Evolutionary conservation across 805 yeast species (phyloP).

Genomic region (Pichia ethanolica): DNA sequence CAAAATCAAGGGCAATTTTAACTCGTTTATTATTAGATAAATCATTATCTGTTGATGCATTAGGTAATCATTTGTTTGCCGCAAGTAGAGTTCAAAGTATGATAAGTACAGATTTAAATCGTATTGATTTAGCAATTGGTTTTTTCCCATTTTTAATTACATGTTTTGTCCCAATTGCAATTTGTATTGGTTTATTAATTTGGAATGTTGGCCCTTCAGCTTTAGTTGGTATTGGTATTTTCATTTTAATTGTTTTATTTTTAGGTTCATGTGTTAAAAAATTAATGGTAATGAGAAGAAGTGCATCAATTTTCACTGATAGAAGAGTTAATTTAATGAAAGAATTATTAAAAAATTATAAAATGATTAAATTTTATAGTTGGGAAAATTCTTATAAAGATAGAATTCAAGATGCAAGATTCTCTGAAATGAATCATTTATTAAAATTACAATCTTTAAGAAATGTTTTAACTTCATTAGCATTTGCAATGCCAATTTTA

Average conservation of each 20-base stretch:
- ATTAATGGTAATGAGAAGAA: slow-evolving; percentile 47
- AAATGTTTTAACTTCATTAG: slow-evolving; percentile 48
- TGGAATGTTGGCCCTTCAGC: slow-evolving; percentile 67
- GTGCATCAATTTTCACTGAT: slow-evolving; percentile 62
- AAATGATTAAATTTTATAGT: slow-evolving; percentile 76
- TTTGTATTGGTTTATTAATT: slow-evolving; percentile 59
- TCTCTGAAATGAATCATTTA: slow-evolving; percentile 52
- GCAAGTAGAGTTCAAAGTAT: slow-evolving; percentile 68
- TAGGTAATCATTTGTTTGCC: slow-evolving; percentile 56
- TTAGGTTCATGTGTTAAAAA: slow-evolving; percentile 40
- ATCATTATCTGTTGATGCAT: slow-evolving; percentile 52
- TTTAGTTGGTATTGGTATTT: slow-evolving; percentile 60
- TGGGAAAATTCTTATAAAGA: slow-evolving; percentile 80
- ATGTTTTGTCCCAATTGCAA: slow-evolving; percentile 55
- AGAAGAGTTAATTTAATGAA: slow-evolving; percentile 66
- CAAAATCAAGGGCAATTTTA: slow-evolving; percentile 59
- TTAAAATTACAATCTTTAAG: slow-evolving; percentile 57
- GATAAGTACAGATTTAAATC: slow-evolving; percentile 73
- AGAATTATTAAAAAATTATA: slow-evolving; percentile 72
- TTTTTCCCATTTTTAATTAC: slow-evolving; percentile 59
- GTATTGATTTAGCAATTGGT: slow-evolving; percentile 68
- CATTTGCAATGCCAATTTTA: slow-evolving; percentile 53
- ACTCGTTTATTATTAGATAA: slow-evolving; percentile 64
- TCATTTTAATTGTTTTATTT: slow-evolving; percentile 39
- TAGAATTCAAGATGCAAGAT: slow-evolving; percentile 48